Conservation (phyloP, 306 rosid species). For the Medicago truncatula region MtrunA17r5.0-ANR NC_053042.1:46815001-46815500, state of each 20-base stretch:
- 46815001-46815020: no score
- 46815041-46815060: no score
- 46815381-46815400: conserved; percentile 27
- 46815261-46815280: not conserved
- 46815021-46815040: no score
- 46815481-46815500: conserved; percentile 34
- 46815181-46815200: no score
- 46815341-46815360: conserved; percentile 29
- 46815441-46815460: conserved; percentile 39
- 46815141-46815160: no score
- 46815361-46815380: conserved; percentile 24
- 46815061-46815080: no score
- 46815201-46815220: no score
- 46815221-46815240: no score
- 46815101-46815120: no score
- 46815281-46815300: conserved; percentile 15
- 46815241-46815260: not conserved
- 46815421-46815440: conserved; percentile 22
- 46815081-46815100: no score
- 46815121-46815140: no score
- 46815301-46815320: conserved; percentile 42
- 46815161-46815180: no score
- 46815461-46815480: conserved; percentile 39
- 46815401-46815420: not conserved
- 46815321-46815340: conserved; percentile 26